Evolutionary conservation across 352 stramenopile species (phyloP), one percentile per base, ranked within the genome.

Genomic region (Pilasporangium apinafurcum): DNA sequence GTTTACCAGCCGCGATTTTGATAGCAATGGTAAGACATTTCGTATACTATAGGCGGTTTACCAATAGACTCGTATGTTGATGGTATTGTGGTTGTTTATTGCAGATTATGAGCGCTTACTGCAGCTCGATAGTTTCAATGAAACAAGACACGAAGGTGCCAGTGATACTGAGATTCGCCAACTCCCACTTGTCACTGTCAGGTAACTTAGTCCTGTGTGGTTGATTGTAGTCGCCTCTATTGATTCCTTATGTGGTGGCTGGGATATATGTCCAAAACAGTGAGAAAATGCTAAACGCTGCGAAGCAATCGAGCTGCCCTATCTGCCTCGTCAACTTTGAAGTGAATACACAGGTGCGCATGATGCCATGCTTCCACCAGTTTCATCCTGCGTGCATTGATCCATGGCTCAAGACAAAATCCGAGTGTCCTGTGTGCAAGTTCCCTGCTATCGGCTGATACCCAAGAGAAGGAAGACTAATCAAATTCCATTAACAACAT

Each of bases 311-410:
- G 8, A 65, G 48, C 31, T 91, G 81, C 48, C 64, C 73, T 3
- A 68, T 93, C 37, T 93, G 78, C 53, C 61, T 91, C 18, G 56
- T 53, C n/a, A 37, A 67, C 16, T 68, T 88, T 31, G 48, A 71
- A 33, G 36, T 80, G 5, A 45, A 52, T 36, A 41, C 51, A 7
- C 45, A 49, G 5, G 76, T 81, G 8, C 71, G 78, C 2, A 74
- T 92, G 56, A 65, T 89, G 53, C 71, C 58, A 18, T 91, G 81
- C 42, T 91, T 93, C 57, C 78, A 88, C 36, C 75, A 70, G 44
- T 93, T 91, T 46, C 78, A 91, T 31, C 69, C 68, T 0, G 29
- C 48, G 9, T 89, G 78, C 60, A 88, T 92, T 53, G 81, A 91
- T 26, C 63, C 61, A 26, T 92, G 81, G 77, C 78, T 92, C 7